Base-by-base conservation (phyloP, 2,329 filamentous ascomycete genomes). In the Beauveria bassiana region DNA sequence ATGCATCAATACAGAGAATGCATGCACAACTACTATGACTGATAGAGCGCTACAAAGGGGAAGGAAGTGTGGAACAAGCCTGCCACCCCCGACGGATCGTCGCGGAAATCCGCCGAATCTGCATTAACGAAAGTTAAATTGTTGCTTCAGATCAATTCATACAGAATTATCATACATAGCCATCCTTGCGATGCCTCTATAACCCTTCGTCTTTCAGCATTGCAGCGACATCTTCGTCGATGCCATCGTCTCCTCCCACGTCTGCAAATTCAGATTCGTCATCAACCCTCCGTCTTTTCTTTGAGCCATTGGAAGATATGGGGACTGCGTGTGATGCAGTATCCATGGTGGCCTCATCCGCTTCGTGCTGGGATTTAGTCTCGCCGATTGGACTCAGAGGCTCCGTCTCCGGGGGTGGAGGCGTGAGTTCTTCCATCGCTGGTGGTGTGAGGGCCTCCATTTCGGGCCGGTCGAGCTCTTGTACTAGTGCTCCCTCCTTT, bases 361-460 rank as follows among this genome's bases (percentile, higher is more conserved):
- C 54, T 46, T 61, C 55, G 59, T 68, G 64, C 43, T 67, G 61
- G 26, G 20, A 61, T 63, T 31, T 66, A 20, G 67, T 64, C 46
- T 50, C 54, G 6, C 66, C 61, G 20, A 46, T 61, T 40, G 64
- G 65, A 7, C 65, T 66, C n/a, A 66, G 64, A 16, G 66, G 59
- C 40, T 69, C 70, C 52, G 63, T 63, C 26, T 65, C 62, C 42
- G 61, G 51, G 0, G 63, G 34, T 31, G 67, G 68, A 38, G 66
- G 68, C 10, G 66, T 69, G 31, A 70, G 54, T 16, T 64, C 68
- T 52, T 70, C 61, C 56, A 65, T 62, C 46, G 59, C 65, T 24
- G 65, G 64, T 50, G 66, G 93, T 0, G 93, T 97, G 61, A 97
- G 80, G 6, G 87, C 89, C 73, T 98, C 93, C 62, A 96, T 82